Evolutionary conservation across 164 flowering plant species (phyloP).

Genomic region (Tetracentron sinense): DNA sequence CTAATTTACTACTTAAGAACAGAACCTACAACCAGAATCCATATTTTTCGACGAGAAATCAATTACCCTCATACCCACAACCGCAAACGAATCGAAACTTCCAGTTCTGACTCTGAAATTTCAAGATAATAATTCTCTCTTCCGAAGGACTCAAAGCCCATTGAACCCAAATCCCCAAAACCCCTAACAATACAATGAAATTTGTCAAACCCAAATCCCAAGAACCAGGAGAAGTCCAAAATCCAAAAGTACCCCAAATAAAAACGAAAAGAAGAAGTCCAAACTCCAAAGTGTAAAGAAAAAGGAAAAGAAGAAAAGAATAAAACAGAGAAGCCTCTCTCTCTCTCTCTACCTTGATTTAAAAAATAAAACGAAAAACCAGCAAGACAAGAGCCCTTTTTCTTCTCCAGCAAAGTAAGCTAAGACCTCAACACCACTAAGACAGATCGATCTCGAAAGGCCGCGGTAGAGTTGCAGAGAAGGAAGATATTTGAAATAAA

Average conservation of each 20-base stretch:
- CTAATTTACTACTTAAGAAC: not conserved
- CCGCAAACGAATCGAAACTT: constrained; percentile 1
- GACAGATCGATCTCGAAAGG: constrained; percentile 10
- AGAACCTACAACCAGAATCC: constrained; percentile 9
- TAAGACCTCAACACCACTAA: constrained; percentile 17
- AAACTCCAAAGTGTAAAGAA: too few species aligned
- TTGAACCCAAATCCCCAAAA: constrained; percentile 19
- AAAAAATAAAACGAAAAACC: constrained; percentile 2
- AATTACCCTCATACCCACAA: constrained; percentile 7
- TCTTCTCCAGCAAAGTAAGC: constrained; percentile 37
- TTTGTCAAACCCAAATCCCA: constrained; percentile 15
- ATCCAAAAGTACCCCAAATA: not conserved
- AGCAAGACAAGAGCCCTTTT: constrained; percentile 16
- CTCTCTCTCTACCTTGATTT: constrained; percentile 19
- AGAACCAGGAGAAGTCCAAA: constrained; percentile 6
- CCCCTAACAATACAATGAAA: not conserved
- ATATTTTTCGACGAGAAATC: constrained; percentile 5
- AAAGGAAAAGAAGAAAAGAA: not conserved
- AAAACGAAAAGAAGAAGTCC: not conserved
- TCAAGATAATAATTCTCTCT: constrained; percentile 9
- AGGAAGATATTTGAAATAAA: constrained; percentile 7
- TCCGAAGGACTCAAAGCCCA: not conserved
- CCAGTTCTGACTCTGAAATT: constrained; percentile 3
- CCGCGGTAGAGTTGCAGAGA: constrained; percentile 17
- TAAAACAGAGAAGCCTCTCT: constrained; percentile 1